A percentile compares a stretch with the other conserved stretches of the same genome.
phyloP scores from a whole-genome alignment of 2,329 filamentous ascomycete genomes.

The Apiospora aurea region DNA sequence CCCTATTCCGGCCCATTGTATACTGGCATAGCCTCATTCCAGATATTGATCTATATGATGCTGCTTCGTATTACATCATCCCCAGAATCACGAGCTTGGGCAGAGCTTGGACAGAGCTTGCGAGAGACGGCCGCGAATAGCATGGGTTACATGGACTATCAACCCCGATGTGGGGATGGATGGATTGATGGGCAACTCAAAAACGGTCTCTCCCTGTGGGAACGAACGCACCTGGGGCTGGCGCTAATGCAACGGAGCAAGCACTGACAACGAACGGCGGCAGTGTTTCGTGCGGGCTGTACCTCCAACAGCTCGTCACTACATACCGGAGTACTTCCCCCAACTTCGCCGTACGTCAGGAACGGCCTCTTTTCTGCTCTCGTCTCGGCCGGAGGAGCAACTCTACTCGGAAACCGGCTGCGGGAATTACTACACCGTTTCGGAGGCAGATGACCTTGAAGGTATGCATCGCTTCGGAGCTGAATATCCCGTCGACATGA shows the following conservation, averaged over 20 bases:
- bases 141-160: neutral
- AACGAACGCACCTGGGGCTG: neutral
- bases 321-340: neutral
- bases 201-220: neutral
- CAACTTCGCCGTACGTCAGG: neutral
- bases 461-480: neutral
- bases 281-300: conserved; percentile 17
- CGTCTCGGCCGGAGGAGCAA: neutral
- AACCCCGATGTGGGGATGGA: neutral
- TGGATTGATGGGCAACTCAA: neutral
- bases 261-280: conserved; percentile 19
- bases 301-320: neutral
- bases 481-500: neutral
- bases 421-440: neutral
- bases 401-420: neutral
- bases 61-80: neutral
- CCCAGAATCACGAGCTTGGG: neutral
- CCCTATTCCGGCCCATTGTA: neutral
- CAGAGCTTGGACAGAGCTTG: neutral
- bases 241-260: conserved; percentile 2
- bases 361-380: neutral
- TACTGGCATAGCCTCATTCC: neutral
- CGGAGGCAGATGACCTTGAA: neutral
- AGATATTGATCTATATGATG: neutral
- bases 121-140: neutral